phyloP scores from a whole-genome alignment of 768 basidiomycete species.

The Pleurotus sapidus region DNA sequence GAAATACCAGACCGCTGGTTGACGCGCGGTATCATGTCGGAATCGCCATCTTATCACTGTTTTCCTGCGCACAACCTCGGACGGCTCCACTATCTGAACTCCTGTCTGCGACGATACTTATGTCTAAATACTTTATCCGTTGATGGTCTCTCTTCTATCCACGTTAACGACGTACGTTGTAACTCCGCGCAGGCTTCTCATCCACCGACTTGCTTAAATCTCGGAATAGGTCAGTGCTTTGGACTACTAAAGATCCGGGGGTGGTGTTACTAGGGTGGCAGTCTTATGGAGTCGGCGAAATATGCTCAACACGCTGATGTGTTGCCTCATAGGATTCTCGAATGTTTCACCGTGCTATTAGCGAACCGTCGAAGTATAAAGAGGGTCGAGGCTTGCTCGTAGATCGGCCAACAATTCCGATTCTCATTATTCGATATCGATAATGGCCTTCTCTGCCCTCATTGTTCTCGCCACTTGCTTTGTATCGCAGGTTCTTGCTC shows the following conservation, averaged over 20 bases:
- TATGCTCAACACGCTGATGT: not conserved
- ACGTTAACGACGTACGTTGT: not conserved
- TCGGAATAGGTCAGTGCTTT: not conserved
- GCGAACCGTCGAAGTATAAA: not conserved
- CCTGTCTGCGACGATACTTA: not conserved
- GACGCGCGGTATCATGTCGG: not conserved
- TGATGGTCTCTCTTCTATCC: not conserved
- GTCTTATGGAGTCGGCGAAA: constrained; percentile 1
- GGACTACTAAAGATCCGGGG: not conserved
- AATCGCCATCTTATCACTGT: not conserved
- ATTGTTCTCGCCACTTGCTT: constrained; percentile 24
- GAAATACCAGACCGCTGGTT: too few species aligned
- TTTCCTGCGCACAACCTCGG: not conserved
- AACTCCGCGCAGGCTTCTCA: too few species aligned
- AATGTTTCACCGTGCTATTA: not conserved
- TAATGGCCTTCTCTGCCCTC: constrained; percentile 16
- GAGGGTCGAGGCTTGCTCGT: not conserved
- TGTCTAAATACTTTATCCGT: not conserved
- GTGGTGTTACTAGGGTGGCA: not conserved
- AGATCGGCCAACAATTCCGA: too few species aligned
- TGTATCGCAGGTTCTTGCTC: constrained; percentile 28
- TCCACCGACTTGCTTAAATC: not conserved
- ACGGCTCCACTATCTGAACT: not conserved
- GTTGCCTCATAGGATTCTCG: too few species aligned
- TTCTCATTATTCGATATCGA: not conserved